Base-by-base conservation (phyloP, 495 filamentous ascomycete genomes). In the Penicillium egyptiacum region DNA sequence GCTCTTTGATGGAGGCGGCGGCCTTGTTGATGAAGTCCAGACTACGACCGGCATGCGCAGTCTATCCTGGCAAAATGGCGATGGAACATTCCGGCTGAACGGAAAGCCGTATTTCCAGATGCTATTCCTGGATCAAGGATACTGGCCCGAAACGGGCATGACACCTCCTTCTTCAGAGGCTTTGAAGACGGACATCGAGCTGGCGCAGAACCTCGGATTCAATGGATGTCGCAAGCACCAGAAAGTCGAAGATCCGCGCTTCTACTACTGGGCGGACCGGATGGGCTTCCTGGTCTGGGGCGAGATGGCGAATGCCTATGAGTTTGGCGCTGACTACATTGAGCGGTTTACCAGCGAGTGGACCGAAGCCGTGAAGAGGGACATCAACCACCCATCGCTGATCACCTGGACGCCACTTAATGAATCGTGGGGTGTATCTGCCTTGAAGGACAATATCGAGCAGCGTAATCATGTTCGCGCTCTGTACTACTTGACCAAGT, bases 321-420 rank as follows among this genome's bases (percentile, higher is more conserved):
- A 79, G 57, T 85, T 82, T 56, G 76, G 71, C 46, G 53, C 71
- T 14, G 75, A 82, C 17, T 83, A 79, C 48, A 68, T 80, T 12
- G 73, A 80, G 19, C 71, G 82, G 6, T 82, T 83, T 65, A 73
- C 77, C 45, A 65, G 74, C 42, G 83, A 86, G 62, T 86, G 83
- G 82, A 64, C 67, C 1, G 81, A 81, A 62, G 74, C 77, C 9
- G 79, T 86, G 28, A 75, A 73, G 61, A 70, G 82, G 26, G 82
- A 84, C 60, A 80, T 84, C 57, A 85, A 83, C 56, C 82, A 85
- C 57, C 82, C 82, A 1, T 79, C 74, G 25, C 65, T 86, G n/a
- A 74, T 85, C n/a, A 76, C 79, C 7, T 86, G 82, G 83, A 86
- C 83, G 9, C 82, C 82, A 0, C 74, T 79, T 26, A 86, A 86